These are phyloP conservation scores for Botryotinia convoluta DNA, from an alignment of 2,329 filamentous ascomycete species.

Conservation along the genomic window DNA sequence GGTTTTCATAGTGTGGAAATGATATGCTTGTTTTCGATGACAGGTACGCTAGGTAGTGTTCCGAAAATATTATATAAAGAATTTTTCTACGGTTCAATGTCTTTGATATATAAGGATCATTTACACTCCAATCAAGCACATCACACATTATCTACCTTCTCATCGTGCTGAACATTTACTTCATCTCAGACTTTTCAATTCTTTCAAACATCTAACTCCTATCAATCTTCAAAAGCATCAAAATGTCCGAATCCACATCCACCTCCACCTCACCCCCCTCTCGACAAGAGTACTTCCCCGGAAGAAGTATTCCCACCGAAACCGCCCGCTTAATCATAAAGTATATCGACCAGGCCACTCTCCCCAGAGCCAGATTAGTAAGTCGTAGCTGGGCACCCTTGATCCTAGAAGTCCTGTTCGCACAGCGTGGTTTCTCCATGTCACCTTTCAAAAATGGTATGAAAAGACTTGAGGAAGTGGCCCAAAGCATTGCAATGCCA, in stretches of 20 bases:
- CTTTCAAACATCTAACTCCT: fast-evolving
- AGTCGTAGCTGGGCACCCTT: neutral
- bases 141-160: fast-evolving
- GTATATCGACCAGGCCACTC: neutral
- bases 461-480: neutral
- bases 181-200: neutral
- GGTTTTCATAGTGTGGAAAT: neutral
- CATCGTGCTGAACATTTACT: neutral
- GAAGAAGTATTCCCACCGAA: neutral
- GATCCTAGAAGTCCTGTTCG: neutral
- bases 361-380: neutral
- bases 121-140: neutral
- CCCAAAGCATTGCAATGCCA: neutral
- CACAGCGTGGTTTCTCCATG: neutral
- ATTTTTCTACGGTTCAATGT: no score
- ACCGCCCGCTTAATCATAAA: neutral
- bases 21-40: neutral
- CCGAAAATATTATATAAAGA: fast-evolving
- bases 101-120: neutral
- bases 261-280: neutral
- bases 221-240: neutral
- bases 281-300: neutral
- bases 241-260: neutral
- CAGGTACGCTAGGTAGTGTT: neutral
- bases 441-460: neutral